Conservation (phyloP, 2,329 filamentous ascomycete species). For the Sporothrix mexicana region DNA sequence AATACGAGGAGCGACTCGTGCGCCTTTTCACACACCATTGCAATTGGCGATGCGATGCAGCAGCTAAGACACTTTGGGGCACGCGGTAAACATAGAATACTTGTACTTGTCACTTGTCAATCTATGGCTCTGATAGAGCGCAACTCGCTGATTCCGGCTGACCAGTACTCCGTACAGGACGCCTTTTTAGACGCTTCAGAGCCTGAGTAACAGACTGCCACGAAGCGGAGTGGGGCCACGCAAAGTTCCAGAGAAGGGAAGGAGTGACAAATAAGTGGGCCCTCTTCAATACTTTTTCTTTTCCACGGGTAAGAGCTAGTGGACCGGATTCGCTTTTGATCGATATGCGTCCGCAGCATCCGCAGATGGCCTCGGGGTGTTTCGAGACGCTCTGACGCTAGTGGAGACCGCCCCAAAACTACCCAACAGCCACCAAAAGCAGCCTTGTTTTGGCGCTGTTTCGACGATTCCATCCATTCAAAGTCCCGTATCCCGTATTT, state of each 20-base stretch:
- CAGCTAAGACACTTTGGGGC: neutral
- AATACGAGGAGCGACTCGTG: neutral
- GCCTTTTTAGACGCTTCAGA: neutral
- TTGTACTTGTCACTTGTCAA: neutral
- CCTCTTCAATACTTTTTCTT: neutral
- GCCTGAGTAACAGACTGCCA: slow-evolving; percentile 17
- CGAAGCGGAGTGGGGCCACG: slow-evolving; percentile 15
- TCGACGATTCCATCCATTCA: slow-evolving; percentile 17
- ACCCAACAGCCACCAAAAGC: neutral
- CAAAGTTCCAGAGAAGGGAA: neutral
- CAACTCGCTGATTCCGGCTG: slow-evolving; percentile 15
- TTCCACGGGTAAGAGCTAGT: slow-evolving; percentile 21
- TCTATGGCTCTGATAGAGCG: neutral
- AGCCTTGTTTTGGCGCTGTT: slow-evolving; percentile 29
- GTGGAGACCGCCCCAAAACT: neutral
- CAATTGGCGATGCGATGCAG: slow-evolving; percentile 20
- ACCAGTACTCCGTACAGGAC: neutral
- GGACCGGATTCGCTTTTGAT: slow-evolving; percentile 24
- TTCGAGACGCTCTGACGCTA: slow-evolving; percentile 26
- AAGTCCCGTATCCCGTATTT: neutral
- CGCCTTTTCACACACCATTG: neutral
- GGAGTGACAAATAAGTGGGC: slow-evolving; percentile 19
- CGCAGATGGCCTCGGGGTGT: slow-evolving; percentile 19
- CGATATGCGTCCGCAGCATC: slow-evolving; percentile 15
- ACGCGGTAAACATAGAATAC: neutral